These are phyloP conservation scores for Talaromyces proteolyticus DNA, from an alignment of 495 filamentous ascomycete genomes.

Conservation along the genomic window DNA sequence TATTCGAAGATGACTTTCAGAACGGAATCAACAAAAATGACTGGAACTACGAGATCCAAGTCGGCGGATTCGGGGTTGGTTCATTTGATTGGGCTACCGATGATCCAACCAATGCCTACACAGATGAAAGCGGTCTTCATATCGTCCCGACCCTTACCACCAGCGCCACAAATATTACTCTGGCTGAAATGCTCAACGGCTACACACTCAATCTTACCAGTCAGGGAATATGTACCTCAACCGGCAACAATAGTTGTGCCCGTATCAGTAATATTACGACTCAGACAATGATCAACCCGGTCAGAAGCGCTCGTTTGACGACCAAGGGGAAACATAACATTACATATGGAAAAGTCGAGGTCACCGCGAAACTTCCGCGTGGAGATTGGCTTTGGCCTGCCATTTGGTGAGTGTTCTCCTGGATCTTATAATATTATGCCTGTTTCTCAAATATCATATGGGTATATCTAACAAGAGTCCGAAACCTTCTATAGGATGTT, in stretches of 20 bases:
- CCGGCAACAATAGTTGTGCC: conserved; percentile 47
- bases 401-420: conserved; percentile 48
- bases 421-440: too few species aligned
- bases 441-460: too few species aligned
- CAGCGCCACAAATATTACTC: conserved; percentile 25
- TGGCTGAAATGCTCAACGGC: conserved; percentile 41
- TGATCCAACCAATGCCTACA: conserved; percentile 33
- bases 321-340: conserved; percentile 61
- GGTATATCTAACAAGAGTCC: too few species aligned
- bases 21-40: conserved; percentile 52
- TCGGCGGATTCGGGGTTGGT: conserved; percentile 74
- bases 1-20: conserved; percentile 64
- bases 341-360: conserved; percentile 75
- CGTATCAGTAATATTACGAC: conserved; percentile 61
- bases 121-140: conserved; percentile 30
- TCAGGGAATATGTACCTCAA: conserved; percentile 59
- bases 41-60: conserved; percentile 67
- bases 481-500: conserved; percentile 50
- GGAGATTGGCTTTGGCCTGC: conserved; percentile 88
- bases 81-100: conserved; percentile 70
- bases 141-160: conserved; percentile 41
- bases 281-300: conserved; percentile 67
- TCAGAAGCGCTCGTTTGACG: conserved; percentile 69
- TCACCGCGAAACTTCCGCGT: conserved; percentile 63
- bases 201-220: conserved; percentile 56